Evolutionary conservation across 2,329 filamentous ascomycete genomes (phyloP).

Genomic region (Myriosclerotinia duriaeana): DNA sequence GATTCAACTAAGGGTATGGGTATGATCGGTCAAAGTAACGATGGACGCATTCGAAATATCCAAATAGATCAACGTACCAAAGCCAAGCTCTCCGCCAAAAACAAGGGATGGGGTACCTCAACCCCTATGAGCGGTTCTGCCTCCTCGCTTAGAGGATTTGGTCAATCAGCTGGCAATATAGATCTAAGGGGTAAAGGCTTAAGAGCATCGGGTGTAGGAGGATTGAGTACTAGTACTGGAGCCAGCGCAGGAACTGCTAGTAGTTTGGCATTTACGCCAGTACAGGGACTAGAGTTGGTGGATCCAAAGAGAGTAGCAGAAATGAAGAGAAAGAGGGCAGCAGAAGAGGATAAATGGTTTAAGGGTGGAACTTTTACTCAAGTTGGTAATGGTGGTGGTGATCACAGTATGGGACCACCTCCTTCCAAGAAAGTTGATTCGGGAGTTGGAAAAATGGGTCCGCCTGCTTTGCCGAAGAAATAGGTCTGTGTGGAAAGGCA

Average conservation of each 20-base stretch:
- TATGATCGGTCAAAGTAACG: slow-evolving; percentile 88
- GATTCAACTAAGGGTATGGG: slow-evolving; percentile 85
- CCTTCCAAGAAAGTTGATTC: slow-evolving; percentile 73
- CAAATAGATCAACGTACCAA: slow-evolving; percentile 92
- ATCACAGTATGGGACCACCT: slow-evolving; percentile 77
- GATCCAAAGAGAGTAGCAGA: slow-evolving; percentile 90
- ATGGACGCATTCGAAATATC: slow-evolving; percentile 81
- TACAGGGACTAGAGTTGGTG: slow-evolving; percentile 91
- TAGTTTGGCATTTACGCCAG: slow-evolving; percentile 87
- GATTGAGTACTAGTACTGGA: slow-evolving; percentile 51
- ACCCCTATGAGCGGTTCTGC: slow-evolving; percentile 65
- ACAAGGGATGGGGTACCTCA: slow-evolving; percentile 85
- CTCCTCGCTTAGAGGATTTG: slow-evolving; percentile 81
- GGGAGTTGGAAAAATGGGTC: slow-evolving; percentile 53
- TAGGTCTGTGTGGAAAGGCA: slow-evolving; percentile 6
- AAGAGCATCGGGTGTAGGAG: slow-evolving; percentile 77
- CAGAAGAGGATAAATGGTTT: slow-evolving; percentile 95
- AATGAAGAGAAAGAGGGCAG: slow-evolving; percentile 84
- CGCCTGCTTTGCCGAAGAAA: slow-evolving; percentile 38
- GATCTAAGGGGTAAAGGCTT: slow-evolving; percentile 72
- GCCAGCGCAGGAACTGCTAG: slow-evolving; percentile 72
- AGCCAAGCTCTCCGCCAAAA: slow-evolving; percentile 91
- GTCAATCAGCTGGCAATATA: slow-evolving; percentile 60
- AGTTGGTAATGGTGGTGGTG: slow-evolving; percentile 54
- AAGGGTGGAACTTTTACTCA: slow-evolving; percentile 97